These are phyloP conservation scores for Malus hybrid DNA, from an alignment of 331 rosid species.

Conservation along the genomic window DNA sequence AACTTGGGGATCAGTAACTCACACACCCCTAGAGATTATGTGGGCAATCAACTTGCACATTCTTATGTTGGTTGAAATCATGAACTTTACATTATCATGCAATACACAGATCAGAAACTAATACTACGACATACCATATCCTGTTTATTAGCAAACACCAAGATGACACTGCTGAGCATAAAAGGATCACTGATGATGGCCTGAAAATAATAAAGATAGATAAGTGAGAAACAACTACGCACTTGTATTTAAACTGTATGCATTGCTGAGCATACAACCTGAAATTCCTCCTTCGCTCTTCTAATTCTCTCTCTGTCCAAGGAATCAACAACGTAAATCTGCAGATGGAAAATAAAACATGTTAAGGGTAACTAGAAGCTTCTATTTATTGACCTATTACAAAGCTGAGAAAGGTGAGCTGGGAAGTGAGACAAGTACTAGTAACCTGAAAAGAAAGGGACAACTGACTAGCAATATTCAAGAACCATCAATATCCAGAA, in stretches of 20 bases:
- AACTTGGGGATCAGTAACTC: not conserved
- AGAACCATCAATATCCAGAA: not conserved
- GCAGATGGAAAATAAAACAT: conserved; percentile 18
- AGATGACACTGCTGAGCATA: conserved; percentile 90
- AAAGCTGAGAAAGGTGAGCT: not conserved
- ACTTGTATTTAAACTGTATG: conserved; percentile 4
- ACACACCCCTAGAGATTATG: not conserved
- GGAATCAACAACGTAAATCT: conserved; percentile 94
- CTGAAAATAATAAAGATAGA: conserved; percentile 38
- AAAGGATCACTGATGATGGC: conserved; percentile 91
- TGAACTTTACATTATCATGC: not conserved
- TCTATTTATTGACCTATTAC: not conserved
- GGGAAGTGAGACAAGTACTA: not conserved
- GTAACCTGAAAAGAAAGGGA: no score
- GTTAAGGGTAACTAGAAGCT: not conserved
- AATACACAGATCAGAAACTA: conserved; percentile 11
- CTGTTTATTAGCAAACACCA: conserved; percentile 95
- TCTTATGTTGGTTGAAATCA: not conserved
- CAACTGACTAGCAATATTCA: not conserved
- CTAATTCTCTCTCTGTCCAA: conserved; percentile 91
- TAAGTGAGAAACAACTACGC: conserved; percentile 13
- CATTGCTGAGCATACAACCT: conserved; percentile 41
- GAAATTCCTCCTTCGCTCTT: conserved; percentile 85
- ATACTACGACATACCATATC: conserved; percentile 68
- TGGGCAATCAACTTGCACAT: not conserved